Conservation (phyloP, 2,329 filamentous ascomycete genomes). For the Cercospora zeina region DNA sequence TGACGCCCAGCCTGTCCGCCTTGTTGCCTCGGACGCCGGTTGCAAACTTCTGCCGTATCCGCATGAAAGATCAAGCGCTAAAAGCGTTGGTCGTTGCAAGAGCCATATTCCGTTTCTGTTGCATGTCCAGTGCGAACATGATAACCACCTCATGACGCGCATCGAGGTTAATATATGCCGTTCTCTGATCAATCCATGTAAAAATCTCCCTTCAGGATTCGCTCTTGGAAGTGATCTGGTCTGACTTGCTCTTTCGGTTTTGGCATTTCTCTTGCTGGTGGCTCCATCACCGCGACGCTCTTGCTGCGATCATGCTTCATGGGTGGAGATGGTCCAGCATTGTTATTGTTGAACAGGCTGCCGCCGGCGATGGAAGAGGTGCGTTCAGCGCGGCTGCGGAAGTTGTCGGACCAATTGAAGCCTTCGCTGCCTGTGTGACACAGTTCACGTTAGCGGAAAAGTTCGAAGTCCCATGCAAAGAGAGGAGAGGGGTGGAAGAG, state of each 20-base stretch:
- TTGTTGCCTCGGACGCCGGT: background rate
- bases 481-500: slow-evolving; percentile 22
- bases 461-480: background rate
- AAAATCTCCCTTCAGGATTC: slow-evolving; percentile 96
- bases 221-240: slow-evolving; percentile 92
- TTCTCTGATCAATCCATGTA: slow-evolving; percentile 69
- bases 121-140: background rate
- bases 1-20: background rate
- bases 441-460: slow-evolving; percentile 47
- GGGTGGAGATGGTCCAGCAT: slow-evolving; percentile 15
- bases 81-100: background rate
- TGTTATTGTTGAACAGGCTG: slow-evolving; percentile 46
- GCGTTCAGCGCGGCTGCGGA: slow-evolving; percentile 87
- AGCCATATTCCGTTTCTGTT: background rate
- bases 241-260: slow-evolving; percentile 59
- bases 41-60: background rate
- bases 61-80: background rate
- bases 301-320: slow-evolving; percentile 64
- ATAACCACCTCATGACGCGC: background rate
- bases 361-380: slow-evolving; percentile 57
- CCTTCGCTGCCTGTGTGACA: slow-evolving; percentile 67
- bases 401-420: slow-evolving; percentile 96
- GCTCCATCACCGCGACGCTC: slow-evolving; percentile 65
- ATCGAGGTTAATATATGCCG: slow-evolving; percentile 42
- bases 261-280: slow-evolving; percentile 50